Base-by-base conservation (phyloP, 768 basidiomycete genomes). In the Candolleomyces eurysporus region DNA sequence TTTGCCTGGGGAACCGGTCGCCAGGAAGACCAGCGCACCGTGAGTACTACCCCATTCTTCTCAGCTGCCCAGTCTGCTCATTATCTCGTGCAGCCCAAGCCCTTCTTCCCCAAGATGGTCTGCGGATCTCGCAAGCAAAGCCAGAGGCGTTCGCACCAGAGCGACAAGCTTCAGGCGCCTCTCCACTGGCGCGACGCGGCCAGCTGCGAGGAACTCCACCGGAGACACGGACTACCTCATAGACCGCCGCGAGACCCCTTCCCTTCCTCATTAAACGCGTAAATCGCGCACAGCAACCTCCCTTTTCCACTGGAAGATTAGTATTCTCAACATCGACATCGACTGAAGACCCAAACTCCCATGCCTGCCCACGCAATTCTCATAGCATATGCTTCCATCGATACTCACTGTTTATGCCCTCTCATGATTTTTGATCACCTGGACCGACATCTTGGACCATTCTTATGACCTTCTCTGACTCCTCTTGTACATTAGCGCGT, bases 1-100 rank as follows among this genome's bases (percentile, higher is more conserved):
- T 64, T 73, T 86, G 56, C 84, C 84, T 13, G 78, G 79, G 32
- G 79, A 81, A 66, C 51, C 59, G 8, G 58, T 36, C 36, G 6
- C 17, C 8, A 60, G 46, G 43, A 53, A 48, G 36, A 14, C 59
- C 40, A 60, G 22, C 31, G 40, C 51, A 46, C 59, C 52, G 61
- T 61, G 42, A 57, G 61, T 51, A 13, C 21, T 7, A 9, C 11
- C 30, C 26, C 1, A 49, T 48, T 49, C 21, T 21, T 17, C 21
- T 14, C 16, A 36, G 36, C 6, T 11, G 36, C 16, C 7, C 50
- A 42, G 21, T 39, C 21, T 58, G 46, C 39, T 32, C 5, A 40
- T 39, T 17, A 7, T 40, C 17, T 10, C 57, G 16, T 5, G 21
- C 22, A 59, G 58, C 7, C 32, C 48, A 21, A 61, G 60, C 14